phyloP scores from a whole-genome alignment of 164 flowering plant species.

The Paratinospora sagittata region DNA sequence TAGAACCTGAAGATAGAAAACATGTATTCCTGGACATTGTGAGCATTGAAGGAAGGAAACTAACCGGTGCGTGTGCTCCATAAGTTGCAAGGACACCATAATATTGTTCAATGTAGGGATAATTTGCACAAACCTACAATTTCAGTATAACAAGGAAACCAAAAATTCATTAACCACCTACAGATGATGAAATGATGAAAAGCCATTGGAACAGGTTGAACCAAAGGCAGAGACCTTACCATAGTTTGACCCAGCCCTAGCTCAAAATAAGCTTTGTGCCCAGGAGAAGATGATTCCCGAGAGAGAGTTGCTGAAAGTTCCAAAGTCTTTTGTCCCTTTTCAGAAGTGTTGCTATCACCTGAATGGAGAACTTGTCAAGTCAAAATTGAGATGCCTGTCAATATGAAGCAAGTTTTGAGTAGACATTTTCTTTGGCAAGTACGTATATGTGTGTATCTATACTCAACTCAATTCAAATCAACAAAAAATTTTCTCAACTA shows the following conservation, averaged over 20 bases:
- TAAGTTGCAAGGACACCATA: constrained; percentile 54
- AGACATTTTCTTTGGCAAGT: neutral
- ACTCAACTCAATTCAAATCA: too few relatives aligned
- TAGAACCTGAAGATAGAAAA: neutral
- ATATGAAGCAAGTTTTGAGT: neutral
- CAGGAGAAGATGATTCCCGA: constrained; percentile 33
- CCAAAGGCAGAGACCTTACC: constrained; percentile 29
- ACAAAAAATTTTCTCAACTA: too few relatives aligned
- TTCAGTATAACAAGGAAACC: constrained; percentile 1
- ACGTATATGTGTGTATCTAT: neutral
- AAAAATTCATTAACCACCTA: constrained; percentile 12
- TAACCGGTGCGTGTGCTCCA: constrained; percentile 54
- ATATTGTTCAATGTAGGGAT: constrained; percentile 49
- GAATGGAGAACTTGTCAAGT: constrained; percentile 9
- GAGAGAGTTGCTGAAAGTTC: constrained; percentile 27
- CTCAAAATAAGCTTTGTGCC: constrained; percentile 38
- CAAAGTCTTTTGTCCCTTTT: constrained; percentile 37
- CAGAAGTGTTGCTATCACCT: constrained; percentile 33
- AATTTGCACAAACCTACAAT: constrained; percentile 44
- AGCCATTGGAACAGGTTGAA: neutral
- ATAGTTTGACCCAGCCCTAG: constrained; percentile 59
- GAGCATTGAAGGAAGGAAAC: constrained; percentile 11
- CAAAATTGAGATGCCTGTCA: neutral
- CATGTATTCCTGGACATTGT: neutral
- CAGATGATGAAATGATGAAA: neutral